Evolutionary conservation across 177 flowering plant genomes (phyloP).

Genomic region (Vitis hybrid): DNA sequence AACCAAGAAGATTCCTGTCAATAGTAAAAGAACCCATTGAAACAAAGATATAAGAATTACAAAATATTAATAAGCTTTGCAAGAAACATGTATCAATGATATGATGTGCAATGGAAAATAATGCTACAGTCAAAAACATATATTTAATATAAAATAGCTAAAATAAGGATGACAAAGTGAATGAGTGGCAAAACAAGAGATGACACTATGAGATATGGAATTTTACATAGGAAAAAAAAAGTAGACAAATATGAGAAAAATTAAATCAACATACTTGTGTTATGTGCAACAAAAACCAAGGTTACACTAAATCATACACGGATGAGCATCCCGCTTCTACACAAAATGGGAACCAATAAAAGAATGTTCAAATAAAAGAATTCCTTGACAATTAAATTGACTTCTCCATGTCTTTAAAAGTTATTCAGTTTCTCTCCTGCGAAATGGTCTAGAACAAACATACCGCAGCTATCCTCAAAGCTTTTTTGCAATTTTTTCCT

Average conservation of each 20-base stretch:
- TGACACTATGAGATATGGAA: neutral
- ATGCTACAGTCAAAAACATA: neutral
- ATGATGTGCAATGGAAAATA: neutral
- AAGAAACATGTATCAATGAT: neutral
- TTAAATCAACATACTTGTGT: neutral
- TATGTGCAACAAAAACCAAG: neutral
- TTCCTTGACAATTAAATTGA: neutral
- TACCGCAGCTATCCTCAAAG: no score
- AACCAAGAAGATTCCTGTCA: conserved; percentile 78
- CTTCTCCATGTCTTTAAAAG: no score
- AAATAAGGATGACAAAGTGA: no score
- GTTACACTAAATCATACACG: no score
- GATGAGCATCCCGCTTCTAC: neutral
- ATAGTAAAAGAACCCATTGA: conserved; percentile 12
- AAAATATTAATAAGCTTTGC: neutral
- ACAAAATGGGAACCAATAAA: no score
- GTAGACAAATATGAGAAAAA: neutral
- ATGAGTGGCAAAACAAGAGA: neutral
- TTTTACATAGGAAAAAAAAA: neutral
- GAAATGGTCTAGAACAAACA: no score
- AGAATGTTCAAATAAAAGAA: no score
- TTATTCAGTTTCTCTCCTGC: no score
- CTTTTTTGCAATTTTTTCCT: no score
- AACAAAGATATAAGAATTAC: neutral
- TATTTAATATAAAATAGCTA: no score